Percentiles rank a stretch among this genome's conserved stretches.
These are phyloP conservation scores for Trichoderma endophyticum DNA, from an alignment of 2,329 filamentous ascomycete species.

Conservation along the genomic window DNA sequence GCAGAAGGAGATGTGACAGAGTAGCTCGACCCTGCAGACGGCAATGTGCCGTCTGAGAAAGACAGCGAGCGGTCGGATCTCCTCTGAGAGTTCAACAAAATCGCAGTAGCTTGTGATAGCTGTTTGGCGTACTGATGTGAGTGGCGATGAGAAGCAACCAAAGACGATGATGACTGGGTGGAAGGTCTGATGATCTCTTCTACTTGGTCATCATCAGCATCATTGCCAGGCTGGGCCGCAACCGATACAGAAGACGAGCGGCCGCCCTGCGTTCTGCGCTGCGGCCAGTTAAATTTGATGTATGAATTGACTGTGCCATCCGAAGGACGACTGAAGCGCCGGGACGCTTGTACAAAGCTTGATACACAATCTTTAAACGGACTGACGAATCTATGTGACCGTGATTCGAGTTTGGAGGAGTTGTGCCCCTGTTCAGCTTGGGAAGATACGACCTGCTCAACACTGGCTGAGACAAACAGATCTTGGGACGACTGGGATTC, in stretches of 20 bases:
- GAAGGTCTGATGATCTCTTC: neutral
- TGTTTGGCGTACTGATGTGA: neutral
- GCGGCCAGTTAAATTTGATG: conserved; percentile 38
- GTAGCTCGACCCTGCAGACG: neutral
- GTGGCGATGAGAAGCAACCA: neutral
- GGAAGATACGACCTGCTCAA: neutral
- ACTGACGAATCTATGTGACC: conserved; percentile 24
- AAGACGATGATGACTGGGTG: neutral
- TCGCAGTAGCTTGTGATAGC: neutral
- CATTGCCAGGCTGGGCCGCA: neutral
- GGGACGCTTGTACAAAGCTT: conserved; percentile 26
- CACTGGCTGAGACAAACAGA: conserved; percentile 19
- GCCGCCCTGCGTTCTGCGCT: neutral
- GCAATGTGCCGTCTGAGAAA: neutral
- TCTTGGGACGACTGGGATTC: conserved; percentile 22
- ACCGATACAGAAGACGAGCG: neutral
- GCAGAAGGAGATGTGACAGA: neutral
- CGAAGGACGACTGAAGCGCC: conserved; percentile 30
- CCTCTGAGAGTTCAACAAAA: neutral
- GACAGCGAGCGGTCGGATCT: neutral
- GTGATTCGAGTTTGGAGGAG: conserved; percentile 12
- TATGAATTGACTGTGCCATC: conserved; percentile 39
- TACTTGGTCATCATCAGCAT: neutral
- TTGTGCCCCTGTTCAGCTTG: conserved; percentile 16
- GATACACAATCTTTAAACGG: conserved; percentile 34